Base-by-base conservation (phyloP, 768 basidiomycete genomes). In the Mycena vitilis region DNA sequence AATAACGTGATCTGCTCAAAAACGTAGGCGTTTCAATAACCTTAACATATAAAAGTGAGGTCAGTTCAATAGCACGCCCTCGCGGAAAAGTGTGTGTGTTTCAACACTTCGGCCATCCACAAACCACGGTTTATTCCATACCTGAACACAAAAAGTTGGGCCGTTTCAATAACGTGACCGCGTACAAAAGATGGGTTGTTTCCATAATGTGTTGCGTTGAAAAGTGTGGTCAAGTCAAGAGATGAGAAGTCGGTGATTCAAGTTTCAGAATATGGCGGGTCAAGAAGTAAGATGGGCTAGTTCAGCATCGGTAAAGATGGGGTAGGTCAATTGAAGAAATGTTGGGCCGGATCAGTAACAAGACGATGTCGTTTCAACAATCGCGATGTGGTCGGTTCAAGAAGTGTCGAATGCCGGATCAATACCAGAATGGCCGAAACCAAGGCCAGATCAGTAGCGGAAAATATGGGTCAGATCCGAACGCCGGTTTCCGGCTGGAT, bases 11-110 rank as follows among this genome's bases (percentile, higher is more conserved):
- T 42, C 6, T 44, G 12, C 20, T 30, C 12, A 58, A 59, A 30
- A 59, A 47, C 36, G n/a, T 3, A 44, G 44, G 47, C 47, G 58
- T 11, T 16, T 59, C 58, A 59, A 59, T 59, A 59, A 36, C 30
- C 18, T 25, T 42, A 4, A 23, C 11, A 6, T 18, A 23, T 15
- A 34, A 25, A 56, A 23, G 30, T 56, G 11, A 6, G 37, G 37
- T 56, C 34, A 42, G 22, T 37, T 40, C 40, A 56, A 30, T 30
- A 30, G 30, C 9, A n/a, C 8, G 23, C 11, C 12, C 9, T 15
- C 15, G 2, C 11, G 40, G 4, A 12, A 59, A 59, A 48, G 45
- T 36, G 44, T 5, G 58, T 40, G n/a, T 7, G 36, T 47, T 47
- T 47, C 15, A 13, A 47, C 20, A 16, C 45, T 20, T 47, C 18